Conservation (phyloP, 1,284 basidiomycete genomes). For the Austroboletus niveus region DNA sequence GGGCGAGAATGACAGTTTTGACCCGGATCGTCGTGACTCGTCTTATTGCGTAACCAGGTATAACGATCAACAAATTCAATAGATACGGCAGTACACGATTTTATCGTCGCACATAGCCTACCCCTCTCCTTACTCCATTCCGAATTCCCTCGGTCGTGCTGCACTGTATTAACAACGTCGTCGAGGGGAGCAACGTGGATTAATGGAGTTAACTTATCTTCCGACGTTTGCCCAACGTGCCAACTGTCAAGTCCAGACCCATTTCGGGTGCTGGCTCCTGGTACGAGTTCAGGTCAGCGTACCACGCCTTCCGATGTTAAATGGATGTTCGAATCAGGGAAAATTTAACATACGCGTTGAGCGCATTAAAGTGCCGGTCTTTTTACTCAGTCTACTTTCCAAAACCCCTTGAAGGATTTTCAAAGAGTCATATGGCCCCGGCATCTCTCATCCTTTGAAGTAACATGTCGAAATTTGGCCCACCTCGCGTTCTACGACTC, state of each 20-base stretch:
- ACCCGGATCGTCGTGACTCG: no score
- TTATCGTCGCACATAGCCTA: conserved; percentile 70
- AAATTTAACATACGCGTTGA: conserved; percentile 5
- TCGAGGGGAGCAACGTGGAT: neutral
- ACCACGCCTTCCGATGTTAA: neutral
- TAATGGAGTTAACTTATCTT: neutral
- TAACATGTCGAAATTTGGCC: neutral
- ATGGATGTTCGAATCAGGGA: conserved; percentile 16
- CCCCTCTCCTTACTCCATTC: conserved; percentile 84
- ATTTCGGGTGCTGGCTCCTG: neutral
- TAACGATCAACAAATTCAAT: conserved; percentile 38
- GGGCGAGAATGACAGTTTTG: no score
- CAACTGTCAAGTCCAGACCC: neutral
- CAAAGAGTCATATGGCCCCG: conserved; percentile 80
- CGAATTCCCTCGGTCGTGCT: conserved; percentile 20
- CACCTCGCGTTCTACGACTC: conserved; percentile 25
- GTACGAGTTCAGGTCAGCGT: conserved; percentile 4
- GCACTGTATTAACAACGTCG: no score
- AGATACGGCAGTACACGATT: conserved; percentile 69
- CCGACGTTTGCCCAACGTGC: neutral
- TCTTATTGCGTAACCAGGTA: no score
- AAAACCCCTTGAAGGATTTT: conserved; percentile 25
- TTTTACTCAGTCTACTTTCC: conserved; percentile 26
- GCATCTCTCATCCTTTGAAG: conserved; percentile 53
- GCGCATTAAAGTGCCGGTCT: conserved; percentile 17